Evolutionary conservation across 106 monocot genomes (phyloP), one percentile per base, ranked within the genome.

Genomic region (Narthecium ossifragum): DNA sequence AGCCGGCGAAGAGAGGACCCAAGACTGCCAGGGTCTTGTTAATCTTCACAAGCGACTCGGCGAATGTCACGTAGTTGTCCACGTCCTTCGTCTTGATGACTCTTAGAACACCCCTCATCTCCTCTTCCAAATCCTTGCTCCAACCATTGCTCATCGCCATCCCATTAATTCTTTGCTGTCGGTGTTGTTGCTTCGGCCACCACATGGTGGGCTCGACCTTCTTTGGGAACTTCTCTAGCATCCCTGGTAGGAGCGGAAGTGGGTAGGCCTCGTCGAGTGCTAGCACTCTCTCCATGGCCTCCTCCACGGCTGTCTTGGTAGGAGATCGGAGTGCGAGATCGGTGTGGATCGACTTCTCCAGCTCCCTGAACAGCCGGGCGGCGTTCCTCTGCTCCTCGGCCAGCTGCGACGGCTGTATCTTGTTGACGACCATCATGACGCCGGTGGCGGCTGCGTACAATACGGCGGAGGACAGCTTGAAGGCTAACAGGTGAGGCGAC

Each of bases 211-310:
- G 89, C 57, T 89, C 56, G 0, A 88, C 76, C 0, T 24, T 51
- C 36, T 77, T 31, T 6, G 89, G 89, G 63, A 94, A 94, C 72
- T 89, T 93, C 32, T 94, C 88, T 20, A 85, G 82, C 85, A 91
- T 81, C 6, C 65, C 81, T 0, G 75, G 75, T 5, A 94, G 79
- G 12, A 94, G 54, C 5, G 82, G 61, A 31, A 89, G 80, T 13
- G 91, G 88, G 60, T 89, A 94, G 5, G 89, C 93, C 31, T 60
- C 75, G 43, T 94, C 85, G 38, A 94, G 71, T 0, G 93, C 82
- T 10, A 80, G 70, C 27, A 94, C 69, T 65, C 56, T 69, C 51
- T 85, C 77, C 68, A 85, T 64, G 14, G 79, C 71, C 28, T 57
- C 63, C 28, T 47, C 46, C 15, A 72, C 36, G 28, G 63, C 63